Percentiles rank a stretch among this genome's conserved stretches.
phyloP scores from a whole-genome alignment of 257 asterid genomes.

The Ballota nigra region DNA sequence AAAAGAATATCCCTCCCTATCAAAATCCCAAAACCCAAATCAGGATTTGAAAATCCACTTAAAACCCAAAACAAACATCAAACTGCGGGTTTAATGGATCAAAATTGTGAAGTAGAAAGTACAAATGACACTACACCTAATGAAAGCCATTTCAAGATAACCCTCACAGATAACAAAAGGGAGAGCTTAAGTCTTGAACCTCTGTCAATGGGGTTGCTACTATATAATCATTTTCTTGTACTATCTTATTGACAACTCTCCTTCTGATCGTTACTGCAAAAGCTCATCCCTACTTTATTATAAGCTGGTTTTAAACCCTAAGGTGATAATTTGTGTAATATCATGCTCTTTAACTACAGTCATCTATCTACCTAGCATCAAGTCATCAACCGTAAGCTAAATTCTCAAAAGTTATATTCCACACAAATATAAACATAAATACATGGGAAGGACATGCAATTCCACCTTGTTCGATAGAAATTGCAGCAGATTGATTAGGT shows the following conservation, averaged over 20 bases:
- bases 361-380: not conserved
- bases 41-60: not conserved
- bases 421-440: not conserved
- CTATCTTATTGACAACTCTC: conserved; percentile 12
- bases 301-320: conserved; percentile 5
- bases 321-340: conserved; percentile 1
- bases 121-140: not conserved
- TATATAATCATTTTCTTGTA: not conserved
- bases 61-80: not conserved
- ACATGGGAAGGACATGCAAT: conserved; percentile 3
- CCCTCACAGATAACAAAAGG: not conserved
- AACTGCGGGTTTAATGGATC: not conserved
- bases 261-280: not conserved
- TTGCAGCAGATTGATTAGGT: conserved; percentile 29
- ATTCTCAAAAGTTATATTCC: not conserved
- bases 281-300: not conserved
- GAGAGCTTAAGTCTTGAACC: conserved; percentile 9
- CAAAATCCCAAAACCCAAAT: not conserved
- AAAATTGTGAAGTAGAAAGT: conserved; percentile 1
- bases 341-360: conserved; percentile 9
- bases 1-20: not conserved
- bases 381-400: conserved; percentile 6
- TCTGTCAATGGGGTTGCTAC: not conserved
- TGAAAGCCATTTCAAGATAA: not conserved
- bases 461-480: conserved; percentile 49